Conservation (phyloP, 768 basidiomycete species). For the Amanita phalloides region DNA sequence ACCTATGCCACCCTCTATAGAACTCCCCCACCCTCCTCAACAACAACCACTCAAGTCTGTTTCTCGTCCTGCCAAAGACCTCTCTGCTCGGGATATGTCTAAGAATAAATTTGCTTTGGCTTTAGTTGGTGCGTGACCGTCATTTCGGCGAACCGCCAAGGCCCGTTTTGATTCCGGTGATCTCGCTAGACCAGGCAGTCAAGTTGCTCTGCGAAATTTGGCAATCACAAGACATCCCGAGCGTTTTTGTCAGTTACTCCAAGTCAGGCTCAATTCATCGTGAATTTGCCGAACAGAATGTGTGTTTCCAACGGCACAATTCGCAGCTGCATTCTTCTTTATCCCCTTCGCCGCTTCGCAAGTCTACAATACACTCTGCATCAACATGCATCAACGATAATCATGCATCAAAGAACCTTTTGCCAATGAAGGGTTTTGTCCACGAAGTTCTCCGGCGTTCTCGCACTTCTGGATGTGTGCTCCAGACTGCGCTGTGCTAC, state of each 20-base stretch:
- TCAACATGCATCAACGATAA: constrained; percentile 11
- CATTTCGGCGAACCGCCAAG: neutral
- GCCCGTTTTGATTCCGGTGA: neutral
- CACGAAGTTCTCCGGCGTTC: constrained; percentile 85
- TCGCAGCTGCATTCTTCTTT: constrained; percentile 25
- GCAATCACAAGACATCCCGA: constrained; percentile 66
- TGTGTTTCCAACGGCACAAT: constrained; percentile 21
- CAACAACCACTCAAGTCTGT: constrained; percentile 18
- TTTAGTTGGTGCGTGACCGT: constrained; percentile 52
- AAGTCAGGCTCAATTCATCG: constrained; percentile 11
- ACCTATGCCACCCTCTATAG: constrained; percentile 30
- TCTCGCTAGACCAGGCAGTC: constrained; percentile 61
- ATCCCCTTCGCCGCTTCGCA: constrained; percentile 9
- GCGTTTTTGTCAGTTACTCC: constrained; percentile 27
- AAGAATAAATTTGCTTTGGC: constrained; percentile 60
- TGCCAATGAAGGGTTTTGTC: constrained; percentile 69
- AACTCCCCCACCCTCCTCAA: constrained; percentile 16
- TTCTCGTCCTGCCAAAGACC: constrained; percentile 22
- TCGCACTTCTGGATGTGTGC: constrained; percentile 70
- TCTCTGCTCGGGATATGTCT: constrained; percentile 21
- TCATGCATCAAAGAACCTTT: constrained; percentile 15
- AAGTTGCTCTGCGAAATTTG: constrained; percentile 72
- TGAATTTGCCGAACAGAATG: constrained; percentile 9
- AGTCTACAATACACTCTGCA: constrained; percentile 3
- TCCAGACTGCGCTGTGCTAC: constrained; percentile 85